Base-by-base conservation (phyloP, 495 filamentous ascomycete genomes). In the Thermochaetoides thermophila region DNA sequence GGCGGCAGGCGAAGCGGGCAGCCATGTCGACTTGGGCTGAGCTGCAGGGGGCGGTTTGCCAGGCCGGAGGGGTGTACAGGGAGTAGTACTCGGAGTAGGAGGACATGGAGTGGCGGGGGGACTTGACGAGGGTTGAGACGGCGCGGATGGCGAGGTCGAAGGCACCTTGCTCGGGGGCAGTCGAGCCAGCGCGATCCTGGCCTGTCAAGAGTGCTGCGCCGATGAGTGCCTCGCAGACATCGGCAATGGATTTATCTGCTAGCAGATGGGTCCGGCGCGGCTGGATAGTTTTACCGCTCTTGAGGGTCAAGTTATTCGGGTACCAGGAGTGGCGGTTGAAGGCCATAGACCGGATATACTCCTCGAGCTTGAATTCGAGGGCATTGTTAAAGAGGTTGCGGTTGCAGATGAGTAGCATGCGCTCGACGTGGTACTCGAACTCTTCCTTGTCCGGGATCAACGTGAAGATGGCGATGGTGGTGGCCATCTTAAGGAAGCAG, bases 161-260 rank as follows among this genome's bases (percentile, higher is more conserved):
- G n/a, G n/a, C n/a, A n/a, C n/a, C n/a, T n/a, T n/a, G n/a, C n/a
- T n/a, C n/a, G n/a, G n/a, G n/a, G n/a, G n/a, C n/a, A 23, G 66
- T 69, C 32, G 69, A 53, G 1, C 61, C 50, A 14, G 63, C 52
- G 20, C 15, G 17, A 10, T 35, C 31, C 27, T 62, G 43, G 10
- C 68, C 63, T 2, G 77, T 73, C 7, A 94, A 61, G 27, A 92
- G 68, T 0, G 89, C 77, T 4, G 86, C 89, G 11, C 85, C 89
- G 33, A 97, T 96, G 40, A 96, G 49, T 3, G 89, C 89, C 53
- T 97, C 89, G 37, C 84, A 93, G 13, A 97, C 86, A 59, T 97
- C 89, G n/a, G 89, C 89, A 50, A 94, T 79, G 3, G 82, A 76
- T 56, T 97, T 97, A 48, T 93, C 81, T 3, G 72, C 80, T 5